phyloP scores from a whole-genome alignment of 371 early-diverging fungal genomes.

The Mortierella sp. region DNA sequence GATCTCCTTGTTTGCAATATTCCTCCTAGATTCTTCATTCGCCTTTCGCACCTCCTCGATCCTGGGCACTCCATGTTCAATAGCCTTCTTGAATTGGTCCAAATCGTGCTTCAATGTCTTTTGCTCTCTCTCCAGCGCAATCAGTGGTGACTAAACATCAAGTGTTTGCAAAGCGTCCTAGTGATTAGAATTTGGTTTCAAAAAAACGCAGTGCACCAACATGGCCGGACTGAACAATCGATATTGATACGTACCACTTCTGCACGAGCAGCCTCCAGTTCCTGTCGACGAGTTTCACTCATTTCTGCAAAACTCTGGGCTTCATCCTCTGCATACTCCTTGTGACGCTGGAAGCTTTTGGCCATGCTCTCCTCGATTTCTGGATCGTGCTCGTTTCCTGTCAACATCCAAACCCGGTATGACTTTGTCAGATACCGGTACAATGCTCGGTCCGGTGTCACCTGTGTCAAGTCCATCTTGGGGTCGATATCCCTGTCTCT shows the following conservation, averaged over 20 bases:
- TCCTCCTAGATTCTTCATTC: conserved; percentile 24
- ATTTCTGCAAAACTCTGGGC: conserved; percentile 22
- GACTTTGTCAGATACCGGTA: conserved; percentile 41
- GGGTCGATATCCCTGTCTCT: conserved; percentile 44
- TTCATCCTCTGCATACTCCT: conserved; percentile 40
- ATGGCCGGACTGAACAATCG: conserved; percentile 62
- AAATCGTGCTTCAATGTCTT: conserved; percentile 51
- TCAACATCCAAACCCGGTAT: conserved; percentile 51
- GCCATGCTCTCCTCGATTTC: conserved; percentile 39
- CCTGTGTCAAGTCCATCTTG: conserved; percentile 63
- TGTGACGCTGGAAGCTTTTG: conserved; percentile 39
- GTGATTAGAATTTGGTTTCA: no score
- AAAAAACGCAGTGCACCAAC: conserved; percentile 64
- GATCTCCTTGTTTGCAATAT: conserved; percentile 16
- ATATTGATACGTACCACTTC: conserved; percentile 65
- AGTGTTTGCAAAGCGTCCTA: conserved; percentile 48
- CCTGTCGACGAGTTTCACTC: conserved; percentile 17
- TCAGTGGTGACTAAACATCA: conserved; percentile 68
- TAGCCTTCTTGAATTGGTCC: conserved; percentile 46
- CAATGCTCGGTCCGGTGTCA: conserved; percentile 31
- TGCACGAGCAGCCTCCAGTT: conserved; percentile 23
- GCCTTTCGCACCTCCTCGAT: conserved; percentile 35
- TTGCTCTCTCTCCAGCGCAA: conserved; percentile 65
- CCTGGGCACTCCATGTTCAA: conserved; percentile 35
- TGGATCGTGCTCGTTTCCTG: conserved; percentile 30